Percentiles rank a stretch among this genome's conserved stretches.
Evolutionary conservation across 1,284 basidiomycete genomes (phyloP).

Genomic region (Tylopilus microsporus): DNA sequence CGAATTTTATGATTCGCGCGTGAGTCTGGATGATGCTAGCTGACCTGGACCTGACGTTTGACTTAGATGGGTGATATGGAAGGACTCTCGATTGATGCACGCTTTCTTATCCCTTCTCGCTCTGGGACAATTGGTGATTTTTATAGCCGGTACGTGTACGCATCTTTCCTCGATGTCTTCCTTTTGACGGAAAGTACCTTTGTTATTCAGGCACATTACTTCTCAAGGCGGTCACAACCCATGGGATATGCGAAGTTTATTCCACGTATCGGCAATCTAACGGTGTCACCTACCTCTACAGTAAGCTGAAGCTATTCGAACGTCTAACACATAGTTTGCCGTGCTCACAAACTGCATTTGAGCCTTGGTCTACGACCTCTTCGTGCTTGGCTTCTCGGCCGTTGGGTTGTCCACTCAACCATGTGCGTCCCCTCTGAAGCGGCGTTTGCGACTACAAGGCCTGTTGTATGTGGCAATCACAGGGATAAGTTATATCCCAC

Average conservation of each 20-base stretch:
- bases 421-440: constrained; percentile 14
- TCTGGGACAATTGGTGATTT: constrained; percentile 16
- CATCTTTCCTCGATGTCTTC: not conserved
- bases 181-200: not conserved
- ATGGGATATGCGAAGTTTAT: not conserved
- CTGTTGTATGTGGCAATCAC: constrained; percentile 17
- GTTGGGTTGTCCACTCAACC: constrained; percentile 12
- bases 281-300: constrained; percentile 6
- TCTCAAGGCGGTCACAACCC: not conserved
- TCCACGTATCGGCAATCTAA: not conserved
- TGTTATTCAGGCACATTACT: not conserved
- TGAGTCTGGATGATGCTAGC: constrained; percentile 2
- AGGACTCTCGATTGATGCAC: constrained; percentile 9
- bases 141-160: constrained; percentile 13
- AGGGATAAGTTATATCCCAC: constrained; percentile 4
- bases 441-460: constrained; percentile 16
- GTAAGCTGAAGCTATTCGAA: constrained; percentile 6
- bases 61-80: constrained; percentile 27
- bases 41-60: not conserved
- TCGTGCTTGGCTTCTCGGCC: constrained; percentile 16
- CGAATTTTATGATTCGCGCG: constrained; percentile 26
- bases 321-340: not conserved
- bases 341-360: not conserved
- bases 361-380: constrained; percentile 19
- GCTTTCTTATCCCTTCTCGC: constrained; percentile 13